Evolutionary conservation across 1,284 basidiomycete genomes (phyloP).

Genomic region (Trametes pubescens): DNA sequence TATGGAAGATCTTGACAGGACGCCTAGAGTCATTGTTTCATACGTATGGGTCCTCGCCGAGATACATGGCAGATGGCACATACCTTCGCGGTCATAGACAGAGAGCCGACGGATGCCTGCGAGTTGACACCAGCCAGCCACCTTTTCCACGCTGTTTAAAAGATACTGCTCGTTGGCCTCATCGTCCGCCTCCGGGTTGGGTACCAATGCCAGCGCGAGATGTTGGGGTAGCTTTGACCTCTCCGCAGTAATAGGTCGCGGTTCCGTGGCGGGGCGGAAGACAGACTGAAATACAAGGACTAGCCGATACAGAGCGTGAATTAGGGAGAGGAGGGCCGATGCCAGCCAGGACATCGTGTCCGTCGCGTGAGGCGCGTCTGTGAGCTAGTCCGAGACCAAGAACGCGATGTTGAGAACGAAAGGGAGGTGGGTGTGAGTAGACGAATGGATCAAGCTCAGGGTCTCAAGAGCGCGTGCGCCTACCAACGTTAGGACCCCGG

Average conservation of each 20-base stretch:
- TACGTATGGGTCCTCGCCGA: background rate
- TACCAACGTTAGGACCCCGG: background rate
- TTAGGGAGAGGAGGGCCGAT: slow-evolving; percentile 54
- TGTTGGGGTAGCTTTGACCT: slow-evolving; percentile 69
- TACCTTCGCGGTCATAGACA: slow-evolving; percentile 76
- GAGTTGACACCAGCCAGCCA: slow-evolving; percentile 64
- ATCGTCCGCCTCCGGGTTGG: slow-evolving; percentile 43
- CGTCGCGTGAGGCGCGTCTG: slow-evolving; percentile 22
- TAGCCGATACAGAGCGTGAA: slow-evolving; percentile 66
- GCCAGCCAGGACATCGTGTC: slow-evolving; percentile 47
- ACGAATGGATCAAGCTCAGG: background rate
- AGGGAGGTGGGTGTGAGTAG: background rate
- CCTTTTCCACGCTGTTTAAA: slow-evolving; percentile 59
- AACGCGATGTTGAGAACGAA: slow-evolving; percentile 2
- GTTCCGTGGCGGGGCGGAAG: slow-evolving; percentile 47
- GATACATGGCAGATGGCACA: slow-evolving; percentile 31
- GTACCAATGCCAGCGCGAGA: slow-evolving; percentile 67
- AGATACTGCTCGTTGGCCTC: slow-evolving; percentile 53
- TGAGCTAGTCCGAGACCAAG: slow-evolving; percentile 20
- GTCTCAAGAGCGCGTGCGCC: background rate
- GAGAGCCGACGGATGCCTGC: slow-evolving; percentile 67
- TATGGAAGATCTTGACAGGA: slow-evolving; percentile 51
- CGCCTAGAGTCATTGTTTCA: slow-evolving; percentile 47
- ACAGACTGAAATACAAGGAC: slow-evolving; percentile 51
- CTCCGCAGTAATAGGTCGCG: slow-evolving; percentile 54